Conservation (phyloP, 495 filamentous ascomycete genomes). For the Chaetomium tenue region DNA sequence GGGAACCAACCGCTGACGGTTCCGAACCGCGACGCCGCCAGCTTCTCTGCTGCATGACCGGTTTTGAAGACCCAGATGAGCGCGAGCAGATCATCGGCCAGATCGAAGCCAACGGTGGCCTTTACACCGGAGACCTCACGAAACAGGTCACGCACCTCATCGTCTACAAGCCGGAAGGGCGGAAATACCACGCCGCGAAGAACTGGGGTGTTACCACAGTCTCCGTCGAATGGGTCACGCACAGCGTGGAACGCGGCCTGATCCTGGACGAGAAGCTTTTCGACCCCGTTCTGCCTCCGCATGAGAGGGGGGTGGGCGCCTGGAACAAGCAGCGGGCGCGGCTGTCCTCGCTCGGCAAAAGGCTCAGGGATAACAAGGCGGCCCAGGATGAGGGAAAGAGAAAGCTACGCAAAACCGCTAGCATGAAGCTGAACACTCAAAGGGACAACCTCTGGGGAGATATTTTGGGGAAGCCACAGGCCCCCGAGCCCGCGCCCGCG, state of each 20-base stretch:
- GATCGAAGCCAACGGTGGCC: constrained; percentile 66
- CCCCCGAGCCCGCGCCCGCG: constrained; percentile 22
- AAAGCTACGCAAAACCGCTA: constrained; percentile 79
- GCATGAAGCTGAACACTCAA: constrained; percentile 72
- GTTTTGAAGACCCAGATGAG: constrained; percentile 76
- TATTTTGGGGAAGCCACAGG: constrained; percentile 57
- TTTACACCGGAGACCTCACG: constrained; percentile 83
- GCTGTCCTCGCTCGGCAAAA: constrained; percentile 41
- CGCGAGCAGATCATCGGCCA: constrained; percentile 62
- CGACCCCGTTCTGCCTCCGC: constrained; percentile 64
- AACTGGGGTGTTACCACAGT: constrained; percentile 78
- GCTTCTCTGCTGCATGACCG: constrained; percentile 81
- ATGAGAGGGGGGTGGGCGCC: constrained; percentile 73
- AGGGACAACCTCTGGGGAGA: constrained; percentile 84
- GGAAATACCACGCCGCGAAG: constrained; percentile 83
- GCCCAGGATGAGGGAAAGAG: constrained; percentile 49
- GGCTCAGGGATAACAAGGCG: constrained; percentile 34
- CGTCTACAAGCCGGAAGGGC: constrained; percentile 70
- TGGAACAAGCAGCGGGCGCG: constrained; percentile 61
- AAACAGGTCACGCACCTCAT: constrained; percentile 84
- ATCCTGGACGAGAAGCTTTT: constrained; percentile 81
- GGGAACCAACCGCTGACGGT: constrained; percentile 28
- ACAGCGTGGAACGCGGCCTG: constrained; percentile 90
- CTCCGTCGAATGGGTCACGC: constrained; percentile 76
- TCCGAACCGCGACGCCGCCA: constrained; percentile 38